Evolutionary conservation across 805 yeast genomes (phyloP), one percentile per base, ranked within the genome.

Genomic region (Candida krabiensis): DNA sequence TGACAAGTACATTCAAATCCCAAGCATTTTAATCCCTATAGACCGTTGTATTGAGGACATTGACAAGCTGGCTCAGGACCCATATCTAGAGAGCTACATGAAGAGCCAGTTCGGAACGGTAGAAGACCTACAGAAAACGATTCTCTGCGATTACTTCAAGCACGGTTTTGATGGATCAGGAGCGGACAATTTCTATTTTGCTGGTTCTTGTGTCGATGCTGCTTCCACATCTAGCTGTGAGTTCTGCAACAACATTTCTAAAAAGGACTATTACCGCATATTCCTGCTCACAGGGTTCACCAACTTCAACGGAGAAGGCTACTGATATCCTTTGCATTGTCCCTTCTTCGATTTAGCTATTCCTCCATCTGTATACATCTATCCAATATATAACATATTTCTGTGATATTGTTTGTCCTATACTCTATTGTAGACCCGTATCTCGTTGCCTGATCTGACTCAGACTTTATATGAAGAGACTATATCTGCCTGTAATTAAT

Each of bases 191-290:
- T 85, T 82, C 58, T 84, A 80, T 56, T 84, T 83, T 70, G 86
- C 89, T 21, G 95, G 95, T 2, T 79, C 86, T 2, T 85, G 95
- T 62, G 85, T 85, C 34, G 95, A 85, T 58, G 95, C 93, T 15
- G 74, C 90, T 37, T 65, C 85, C 33, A 85, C 93, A 0, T 77
- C 85, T 37, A 86, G 89, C 2, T 86, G 91, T 87, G 86, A 84
- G 52, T 86, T 86, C 72, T 84, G 89, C 38, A 85, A 84, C 55
- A 73, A 73, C 46, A 77, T 85, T 28, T 64, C 79, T 18, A 80
- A 83, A 54, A 83, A 83, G 51, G 70, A 73, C n/a, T 85, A 82
- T 57, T 64, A 60, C 41, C 75, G 73, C 52, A 67, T 79, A 32
- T 84, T 85, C 57, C 54, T 85, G 31, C 59, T 85, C 33, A 67